Conservation (phyloP, 2,329 filamentous ascomycete genomes). For the Aureobasidium namibiae region DNA sequence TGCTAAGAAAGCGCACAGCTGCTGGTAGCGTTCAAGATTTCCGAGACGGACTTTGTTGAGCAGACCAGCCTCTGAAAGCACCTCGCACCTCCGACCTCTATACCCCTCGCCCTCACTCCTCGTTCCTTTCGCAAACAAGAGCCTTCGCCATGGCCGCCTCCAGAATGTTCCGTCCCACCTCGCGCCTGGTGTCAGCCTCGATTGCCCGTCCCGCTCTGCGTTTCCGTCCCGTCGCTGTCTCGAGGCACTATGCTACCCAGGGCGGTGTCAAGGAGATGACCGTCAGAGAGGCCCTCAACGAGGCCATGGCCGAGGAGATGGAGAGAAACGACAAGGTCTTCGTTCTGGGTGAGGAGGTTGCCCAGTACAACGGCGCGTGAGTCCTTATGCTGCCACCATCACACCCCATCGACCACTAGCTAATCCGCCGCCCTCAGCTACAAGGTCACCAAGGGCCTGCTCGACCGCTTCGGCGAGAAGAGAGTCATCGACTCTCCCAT, state of each 20-base stretch:
- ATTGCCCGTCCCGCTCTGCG: conserved; percentile 46
- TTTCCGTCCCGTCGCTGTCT: conserved; percentile 39
- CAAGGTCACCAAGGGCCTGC: conserved; percentile 96
- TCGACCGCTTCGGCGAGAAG: conserved; percentile 96
- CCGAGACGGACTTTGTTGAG: background rate
- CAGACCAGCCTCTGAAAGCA: background rate
- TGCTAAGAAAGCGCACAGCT: background rate
- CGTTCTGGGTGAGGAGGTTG: conserved; percentile 93
- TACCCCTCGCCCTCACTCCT: conserved; percentile 1
- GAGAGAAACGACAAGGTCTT: conserved; percentile 93
- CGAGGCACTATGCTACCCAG: conserved; percentile 49
- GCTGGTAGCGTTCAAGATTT: background rate
- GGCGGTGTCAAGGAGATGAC: conserved; percentile 81
- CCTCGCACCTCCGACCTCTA: background rate
- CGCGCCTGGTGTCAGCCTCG: conserved; percentile 52
- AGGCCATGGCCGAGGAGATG: conserved; percentile 95
- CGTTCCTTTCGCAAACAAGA: background rate
- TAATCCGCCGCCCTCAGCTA: conserved; percentile 51
- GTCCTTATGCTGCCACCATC: conserved; percentile 22
- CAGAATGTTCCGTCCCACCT: conserved; percentile 56
- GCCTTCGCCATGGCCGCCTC: conserved; percentile 45
- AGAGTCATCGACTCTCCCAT: conserved; percentile 97
- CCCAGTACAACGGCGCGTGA: conserved; percentile 96
- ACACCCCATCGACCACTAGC: conserved; percentile 25
- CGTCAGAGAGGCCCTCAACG: conserved; percentile 93